phyloP scores from a whole-genome alignment of 768 basidiomycete species.

The Rhodotorula paludigena region DNA sequence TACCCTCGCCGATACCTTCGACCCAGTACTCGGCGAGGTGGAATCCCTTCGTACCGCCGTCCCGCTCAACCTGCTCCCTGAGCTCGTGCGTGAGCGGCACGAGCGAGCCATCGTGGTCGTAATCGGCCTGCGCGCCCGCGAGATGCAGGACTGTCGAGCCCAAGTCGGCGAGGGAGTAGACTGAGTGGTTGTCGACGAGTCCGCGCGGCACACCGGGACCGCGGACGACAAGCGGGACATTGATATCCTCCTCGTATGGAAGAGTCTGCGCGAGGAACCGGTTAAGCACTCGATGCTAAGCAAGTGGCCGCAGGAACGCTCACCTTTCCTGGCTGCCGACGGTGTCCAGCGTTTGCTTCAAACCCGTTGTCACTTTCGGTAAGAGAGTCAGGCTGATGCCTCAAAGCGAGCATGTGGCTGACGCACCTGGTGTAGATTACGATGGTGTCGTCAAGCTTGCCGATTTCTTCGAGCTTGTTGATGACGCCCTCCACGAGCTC shows the following conservation, averaged over 20 bases:
- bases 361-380: constrained; percentile 38
- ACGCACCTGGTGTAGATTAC: constrained; percentile 33
- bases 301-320: too few species aligned
- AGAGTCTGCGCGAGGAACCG: too few species aligned
- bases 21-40: constrained; percentile 23
- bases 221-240: constrained; percentile 37
- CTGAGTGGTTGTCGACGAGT: constrained; percentile 20
- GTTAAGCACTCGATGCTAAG: too few species aligned
- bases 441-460: constrained; percentile 35
- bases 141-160: constrained; percentile 35
- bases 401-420: not conserved
- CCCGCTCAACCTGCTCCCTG: not conserved
- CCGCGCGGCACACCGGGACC: constrained; percentile 25
- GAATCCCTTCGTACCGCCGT: constrained; percentile 1
- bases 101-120: constrained; percentile 29
- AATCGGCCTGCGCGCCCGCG: constrained; percentile 36
- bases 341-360: constrained; percentile 27
- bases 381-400: not conserved
- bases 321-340: constrained; percentile 41
- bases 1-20: constrained; percentile 18
- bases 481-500: constrained; percentile 37
- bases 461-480: constrained; percentile 31
- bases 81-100: constrained; percentile 14
- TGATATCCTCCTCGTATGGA: constrained; percentile 41
- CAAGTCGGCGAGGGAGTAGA: constrained; percentile 37